A percentile compares a stretch with the other conserved stretches of the same genome.
These are phyloP conservation scores for Colletotrichum sp. DNA, from an alignment of 2,329 filamentous ascomycete genomes.

Conservation along the genomic window DNA sequence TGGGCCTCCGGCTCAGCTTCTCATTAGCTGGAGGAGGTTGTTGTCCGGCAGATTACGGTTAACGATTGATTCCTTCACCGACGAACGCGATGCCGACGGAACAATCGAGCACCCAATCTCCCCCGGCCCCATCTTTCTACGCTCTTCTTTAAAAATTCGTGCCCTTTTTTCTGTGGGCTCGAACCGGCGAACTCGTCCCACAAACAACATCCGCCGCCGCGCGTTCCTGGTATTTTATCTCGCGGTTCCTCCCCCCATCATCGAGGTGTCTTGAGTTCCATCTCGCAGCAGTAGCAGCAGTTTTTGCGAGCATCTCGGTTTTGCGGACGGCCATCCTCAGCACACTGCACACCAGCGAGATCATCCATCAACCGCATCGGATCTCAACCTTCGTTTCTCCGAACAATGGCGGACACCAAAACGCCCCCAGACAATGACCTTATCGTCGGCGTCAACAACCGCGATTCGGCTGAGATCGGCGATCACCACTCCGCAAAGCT, in stretches of 20 bases:
- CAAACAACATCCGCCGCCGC: background rate
- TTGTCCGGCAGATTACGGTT: background rate
- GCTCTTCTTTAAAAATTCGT: constrained; percentile 16
- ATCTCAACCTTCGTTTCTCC: background rate
- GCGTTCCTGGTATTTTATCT: background rate
- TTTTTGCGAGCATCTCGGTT: background rate
- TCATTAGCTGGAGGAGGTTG: background rate
- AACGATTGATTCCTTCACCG: background rate
- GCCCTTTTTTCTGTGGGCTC: constrained; percentile 19
- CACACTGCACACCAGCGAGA: no score
- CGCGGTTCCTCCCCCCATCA: background rate
- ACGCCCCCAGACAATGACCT: background rate
- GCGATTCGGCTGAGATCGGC: constrained; percentile 5
- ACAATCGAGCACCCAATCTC: background rate
- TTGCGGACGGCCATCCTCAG: background rate
- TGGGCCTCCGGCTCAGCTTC: background rate
- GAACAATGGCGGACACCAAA: constrained; percentile 10
- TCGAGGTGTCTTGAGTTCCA: background rate
- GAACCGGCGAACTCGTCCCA: background rate
- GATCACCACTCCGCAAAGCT: constrained; percentile 23
- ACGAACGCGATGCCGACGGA: background rate
- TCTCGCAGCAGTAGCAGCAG: background rate
- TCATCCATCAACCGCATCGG: background rate
- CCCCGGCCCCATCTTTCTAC: constrained; percentile 16
- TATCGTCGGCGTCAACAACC: background rate